Conservation (phyloP, 176 grass and related monocot species). For the Oryza australiensis region DNA sequence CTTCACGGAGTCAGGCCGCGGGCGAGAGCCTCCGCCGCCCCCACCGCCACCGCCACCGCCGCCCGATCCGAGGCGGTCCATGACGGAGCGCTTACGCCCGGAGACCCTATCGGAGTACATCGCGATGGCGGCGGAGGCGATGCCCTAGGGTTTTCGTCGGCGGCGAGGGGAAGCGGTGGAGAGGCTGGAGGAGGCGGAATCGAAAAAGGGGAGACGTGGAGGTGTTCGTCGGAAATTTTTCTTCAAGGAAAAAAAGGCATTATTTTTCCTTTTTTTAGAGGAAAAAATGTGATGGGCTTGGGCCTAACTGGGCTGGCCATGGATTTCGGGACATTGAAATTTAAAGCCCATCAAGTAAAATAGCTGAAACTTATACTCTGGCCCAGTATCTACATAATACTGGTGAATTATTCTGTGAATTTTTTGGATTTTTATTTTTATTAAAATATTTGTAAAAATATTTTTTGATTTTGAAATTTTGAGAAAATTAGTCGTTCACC, state of each 20-base stretch:
- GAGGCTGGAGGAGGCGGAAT: background rate
- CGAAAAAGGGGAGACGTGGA: background rate
- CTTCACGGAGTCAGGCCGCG: conserved; percentile 36
- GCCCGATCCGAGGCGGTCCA: conserved; percentile 52
- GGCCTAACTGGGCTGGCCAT: background rate
- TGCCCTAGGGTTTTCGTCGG: conserved; percentile 42
- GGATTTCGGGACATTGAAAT: too few species aligned
- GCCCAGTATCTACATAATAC: too few species aligned
- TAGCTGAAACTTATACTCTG: too few species aligned
- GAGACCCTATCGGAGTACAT: conserved; percentile 62
- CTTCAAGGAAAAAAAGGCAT: background rate
- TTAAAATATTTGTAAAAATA: too few species aligned
- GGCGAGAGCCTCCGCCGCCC: conserved; percentile 6
- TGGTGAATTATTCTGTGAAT: too few species aligned
- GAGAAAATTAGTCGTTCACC: too few species aligned
- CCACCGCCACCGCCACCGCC: background rate
- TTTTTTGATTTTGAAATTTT: too few species aligned
- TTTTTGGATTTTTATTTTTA: too few species aligned
- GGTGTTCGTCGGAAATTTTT: conserved; percentile 4
- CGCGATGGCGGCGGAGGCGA: background rate
- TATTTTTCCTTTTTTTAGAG: background rate
- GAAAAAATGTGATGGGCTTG: background rate
- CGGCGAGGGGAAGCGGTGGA: conserved; percentile 17
- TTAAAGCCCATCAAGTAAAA: too few species aligned
- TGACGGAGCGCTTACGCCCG: conserved; percentile 60